Evolutionary conservation across 202 grass and related monocot genomes (phyloP).

Genomic region (Miscanthus sacchariflorus): DNA sequence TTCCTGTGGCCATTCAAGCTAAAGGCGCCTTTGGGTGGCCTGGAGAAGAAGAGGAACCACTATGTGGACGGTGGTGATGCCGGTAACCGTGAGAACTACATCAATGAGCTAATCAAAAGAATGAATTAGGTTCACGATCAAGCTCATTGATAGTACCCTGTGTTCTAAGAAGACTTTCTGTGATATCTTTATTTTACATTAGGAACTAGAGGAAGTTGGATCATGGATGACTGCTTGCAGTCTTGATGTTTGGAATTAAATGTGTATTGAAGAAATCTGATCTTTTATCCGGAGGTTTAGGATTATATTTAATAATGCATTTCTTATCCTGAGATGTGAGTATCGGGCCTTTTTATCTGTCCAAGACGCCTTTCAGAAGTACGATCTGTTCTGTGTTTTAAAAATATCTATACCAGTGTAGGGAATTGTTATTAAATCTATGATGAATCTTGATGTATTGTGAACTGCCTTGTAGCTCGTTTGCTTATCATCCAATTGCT

Average conservation of each 20-base stretch:
- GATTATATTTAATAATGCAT: not conserved
- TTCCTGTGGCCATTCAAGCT: conserved; percentile 93
- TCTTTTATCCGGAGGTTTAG: not conserved
- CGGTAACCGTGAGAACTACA: conserved; percentile 85
- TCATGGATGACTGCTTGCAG: conserved; percentile 22
- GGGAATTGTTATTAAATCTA: no score
- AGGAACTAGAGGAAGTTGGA: conserved; percentile 28
- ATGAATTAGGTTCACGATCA: conserved; percentile 65
- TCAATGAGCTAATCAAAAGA: conserved; percentile 85
- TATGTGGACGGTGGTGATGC: conserved; percentile 93
- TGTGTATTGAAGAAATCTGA: conserved; percentile 16
- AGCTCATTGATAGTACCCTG: not conserved
- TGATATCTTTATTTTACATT: conserved; percentile 35
- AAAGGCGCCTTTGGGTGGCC: conserved; percentile 71
- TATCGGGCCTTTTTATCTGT: no score
- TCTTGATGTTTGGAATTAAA: conserved; percentile 53
- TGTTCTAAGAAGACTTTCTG: conserved; percentile 6
- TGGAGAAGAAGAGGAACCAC: conserved; percentile 93
- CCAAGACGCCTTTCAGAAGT: no score
- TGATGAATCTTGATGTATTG: no score
- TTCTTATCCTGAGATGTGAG: not conserved
- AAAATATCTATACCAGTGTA: no score
- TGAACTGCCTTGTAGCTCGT: no score
- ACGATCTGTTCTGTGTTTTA: no score
- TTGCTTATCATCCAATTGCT: no score